phyloP scores from a whole-genome alignment of 371 early-diverging fungal genomes.

The Dichotomocladium elegans region DNA sequence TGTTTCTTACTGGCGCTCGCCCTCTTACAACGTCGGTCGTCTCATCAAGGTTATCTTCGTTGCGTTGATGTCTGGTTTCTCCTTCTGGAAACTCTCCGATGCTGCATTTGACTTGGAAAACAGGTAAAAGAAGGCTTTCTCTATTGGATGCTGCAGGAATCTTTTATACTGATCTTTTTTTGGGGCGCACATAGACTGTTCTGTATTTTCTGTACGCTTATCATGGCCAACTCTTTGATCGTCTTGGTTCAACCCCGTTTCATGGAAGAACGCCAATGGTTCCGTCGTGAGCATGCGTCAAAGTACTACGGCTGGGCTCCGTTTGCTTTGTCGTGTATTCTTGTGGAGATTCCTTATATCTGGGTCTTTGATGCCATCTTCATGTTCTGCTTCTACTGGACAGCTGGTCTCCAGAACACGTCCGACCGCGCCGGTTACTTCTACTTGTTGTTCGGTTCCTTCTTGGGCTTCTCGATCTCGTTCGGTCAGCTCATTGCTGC shows the following conservation, averaged over 20 bases:
- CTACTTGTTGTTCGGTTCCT: slow-evolving; percentile 56
- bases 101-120: slow-evolving; percentile 64
- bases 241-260: slow-evolving; percentile 74
- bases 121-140: no score
- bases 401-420: slow-evolving; percentile 53
- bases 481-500: slow-evolving; percentile 59
- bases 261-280: slow-evolving; percentile 67
- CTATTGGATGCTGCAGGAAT: no score
- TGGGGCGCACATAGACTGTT: slow-evolving; percentile 52
- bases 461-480: slow-evolving; percentile 64
- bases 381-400: slow-evolving; percentile 70
- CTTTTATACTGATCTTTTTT: no score
- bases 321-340: slow-evolving; percentile 52
- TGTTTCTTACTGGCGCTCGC: slow-evolving; percentile 63
- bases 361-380: slow-evolving; percentile 50
- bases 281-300: slow-evolving; percentile 67
- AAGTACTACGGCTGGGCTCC: slow-evolving; percentile 73
- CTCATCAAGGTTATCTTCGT: slow-evolving; percentile 47
- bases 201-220: slow-evolving; percentile 66
- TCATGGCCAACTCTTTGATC: slow-evolving; percentile 64
- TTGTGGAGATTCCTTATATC: slow-evolving; percentile 65
- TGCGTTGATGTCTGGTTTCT: slow-evolving; percentile 72
- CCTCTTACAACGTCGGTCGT: slow-evolving; percentile 66
- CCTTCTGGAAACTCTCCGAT: slow-evolving; percentile 62
- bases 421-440: slow-evolving; percentile 60